Evolutionary conservation across 1,284 basidiomycete genomes (phyloP), one percentile per base, ranked within the genome.

Genomic region (Tilletia setariae): DNA sequence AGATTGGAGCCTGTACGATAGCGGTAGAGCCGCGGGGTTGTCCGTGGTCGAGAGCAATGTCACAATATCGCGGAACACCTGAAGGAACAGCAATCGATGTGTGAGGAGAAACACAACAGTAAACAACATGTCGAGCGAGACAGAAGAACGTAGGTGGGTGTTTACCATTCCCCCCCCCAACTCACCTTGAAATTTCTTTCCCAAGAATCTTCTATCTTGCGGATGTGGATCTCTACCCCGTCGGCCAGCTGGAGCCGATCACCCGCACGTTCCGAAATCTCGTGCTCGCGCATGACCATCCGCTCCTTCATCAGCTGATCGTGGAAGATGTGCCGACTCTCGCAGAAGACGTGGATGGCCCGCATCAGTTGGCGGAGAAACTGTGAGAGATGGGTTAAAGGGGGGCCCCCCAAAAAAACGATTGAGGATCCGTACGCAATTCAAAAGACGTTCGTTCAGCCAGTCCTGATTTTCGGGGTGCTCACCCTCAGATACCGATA

Each of bases 41-140:
- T 82, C 80, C 32, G 80, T 81, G 8, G 79, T 82, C 35, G 79
- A 76, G 43, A 80, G 68, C 47, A 81, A 69, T 42, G 74, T 77
- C 66, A 82, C 79, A 19, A 79, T 74, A 65, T 81, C 79, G 65
- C 76, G 77, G 69, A 79, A 81, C 21, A 72, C 78, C 76, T 75
- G 73, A 21, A 21, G n/a, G 19, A 21, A 59, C 30, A 30, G 16
- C 28, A n/a, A n/a, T n/a, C n/a, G n/a, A n/a, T n/a, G n/a, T n/a
- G n/a, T n/a, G n/a, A n/a, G n/a, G n/a, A n/a, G n/a, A n/a, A n/a
- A n/a, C n/a, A n/a, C n/a, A n/a, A n/a, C n/a, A n/a, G n/a, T n/a
- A n/a, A n/a, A n/a, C n/a, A n/a, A n/a, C n/a, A n/a, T n/a, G n/a
- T n/a, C n/a, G n/a, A n/a, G n/a, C n/a, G n/a, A n/a, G 15, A 49